Base-by-base conservation (phyloP, 805 yeast genomes). In the Clavispora asparagi region DNA sequence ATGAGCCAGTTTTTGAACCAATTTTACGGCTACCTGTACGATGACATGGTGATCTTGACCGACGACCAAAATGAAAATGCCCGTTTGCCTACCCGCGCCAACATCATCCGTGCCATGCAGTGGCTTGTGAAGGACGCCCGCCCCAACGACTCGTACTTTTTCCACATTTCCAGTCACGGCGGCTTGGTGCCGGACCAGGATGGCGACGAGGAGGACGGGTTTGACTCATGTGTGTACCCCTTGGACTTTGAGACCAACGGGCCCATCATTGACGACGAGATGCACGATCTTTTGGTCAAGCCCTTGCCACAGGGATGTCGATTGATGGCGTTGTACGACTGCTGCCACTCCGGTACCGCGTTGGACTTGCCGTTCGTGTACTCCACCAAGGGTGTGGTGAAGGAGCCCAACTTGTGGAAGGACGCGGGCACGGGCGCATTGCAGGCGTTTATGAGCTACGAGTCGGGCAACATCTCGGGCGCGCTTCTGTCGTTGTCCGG, bases 111-210 rank as follows among this genome's bases (percentile, higher is more conserved):
- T 38, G 96, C 90, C 3, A 85, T 86, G 86, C 81, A 77, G 46
- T 87, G 96, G 96, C 74, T 87, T 19, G 91, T 84, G 17, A 70
- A 69, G 17, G 85, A 74, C 50, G 94, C 95, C 0, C 71, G 68
- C 53, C 83, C 94, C 13, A 86, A 87, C 55, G 95, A 87, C 65
- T 78, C 89, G 8, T 64, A 87, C 42, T 82, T 88, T 55, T 80
- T 88, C 74, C 95, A 88, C 62, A 87, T 83, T 60, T 85, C 94
- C 0, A 94, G 96, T 7, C 96, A 88, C 60, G 96, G 96, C 28
- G 89, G 94, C 2, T 85, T 82, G 58, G 78, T 81, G 5, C 65
- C 70, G 40, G 95, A 87, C 61, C 59, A 67, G 30, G 79, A 82
- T 56, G 89, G 89, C 23, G 94, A 85, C 58, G 92, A 85, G 57